A percentile compares a stretch with the other conserved stretches of the same genome.
Conservation (phyloP, 2,329 filamentous ascomycete species). For the Colletotrichum tropicale region DNA sequence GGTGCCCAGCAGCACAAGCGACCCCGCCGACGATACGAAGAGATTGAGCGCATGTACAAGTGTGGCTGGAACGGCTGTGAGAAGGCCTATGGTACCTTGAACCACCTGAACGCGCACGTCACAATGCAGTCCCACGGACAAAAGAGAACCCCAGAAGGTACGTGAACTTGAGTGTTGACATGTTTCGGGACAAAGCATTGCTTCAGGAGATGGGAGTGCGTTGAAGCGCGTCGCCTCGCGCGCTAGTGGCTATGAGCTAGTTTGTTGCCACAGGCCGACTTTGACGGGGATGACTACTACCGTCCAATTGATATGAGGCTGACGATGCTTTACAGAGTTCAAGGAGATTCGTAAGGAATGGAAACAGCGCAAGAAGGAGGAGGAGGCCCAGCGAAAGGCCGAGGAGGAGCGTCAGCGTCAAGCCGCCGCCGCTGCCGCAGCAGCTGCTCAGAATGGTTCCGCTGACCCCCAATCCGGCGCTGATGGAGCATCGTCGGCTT, state of each 20-base stretch:
- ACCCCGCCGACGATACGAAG: slow-evolving; percentile 90
- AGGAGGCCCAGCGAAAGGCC: slow-evolving; percentile 86
- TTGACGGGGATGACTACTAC: not conserved
- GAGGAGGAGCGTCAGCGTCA: slow-evolving; percentile 81
- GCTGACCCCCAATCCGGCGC: slow-evolving; percentile 50
- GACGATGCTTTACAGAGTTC: slow-evolving; percentile 71
- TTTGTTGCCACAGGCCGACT: not conserved
- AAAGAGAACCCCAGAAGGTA: slow-evolving; percentile 98
- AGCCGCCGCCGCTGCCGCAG: slow-evolving; percentile 41
- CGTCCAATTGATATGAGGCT: slow-evolving; percentile 14
- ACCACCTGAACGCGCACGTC: slow-evolving; percentile 96
- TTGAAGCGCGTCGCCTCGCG: not conserved
- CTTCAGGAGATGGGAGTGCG: no score
- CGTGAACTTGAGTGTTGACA: slow-evolving; percentile 33
- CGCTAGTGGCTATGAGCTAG: not conserved
- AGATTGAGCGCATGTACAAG: slow-evolving; percentile 99
- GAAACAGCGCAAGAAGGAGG: slow-evolving; percentile 99
- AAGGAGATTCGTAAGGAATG: slow-evolving; percentile 99
- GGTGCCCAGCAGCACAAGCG: slow-evolving; percentile 97
- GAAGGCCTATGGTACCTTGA: slow-evolving; percentile 97
- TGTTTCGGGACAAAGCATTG: not conserved
- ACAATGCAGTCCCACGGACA: slow-evolving; percentile 97
- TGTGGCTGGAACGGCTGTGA: slow-evolving; percentile 98
- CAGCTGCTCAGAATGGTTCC: slow-evolving; percentile 59
- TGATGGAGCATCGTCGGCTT: slow-evolving; percentile 59